These are phyloP conservation scores for Sapria himalayana DNA, from an alignment of 345 rosid genomes.

Conservation along the genomic window DNA sequence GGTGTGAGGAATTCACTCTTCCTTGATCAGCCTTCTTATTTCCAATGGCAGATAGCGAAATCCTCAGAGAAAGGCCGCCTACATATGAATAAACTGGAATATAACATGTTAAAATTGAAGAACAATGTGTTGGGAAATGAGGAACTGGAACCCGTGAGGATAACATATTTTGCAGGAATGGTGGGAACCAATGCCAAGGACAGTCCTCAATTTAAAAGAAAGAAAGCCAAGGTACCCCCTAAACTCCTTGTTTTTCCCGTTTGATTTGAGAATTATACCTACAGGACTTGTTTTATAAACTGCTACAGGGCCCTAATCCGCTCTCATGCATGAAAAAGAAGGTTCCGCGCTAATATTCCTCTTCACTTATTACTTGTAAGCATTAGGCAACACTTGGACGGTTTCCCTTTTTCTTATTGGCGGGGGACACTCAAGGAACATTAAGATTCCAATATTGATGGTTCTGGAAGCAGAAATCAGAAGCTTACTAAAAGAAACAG, in stretches of 20 bases:
- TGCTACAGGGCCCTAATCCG: slow-evolving; percentile 70
- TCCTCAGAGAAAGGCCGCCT: slow-evolving; percentile 36
- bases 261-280: not conserved
- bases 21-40: slow-evolving; percentile 59
- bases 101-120: slow-evolving; percentile 23
- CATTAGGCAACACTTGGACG: too few species aligned
- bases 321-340: slow-evolving; percentile 67
- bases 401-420: too few species aligned
- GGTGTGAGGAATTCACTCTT: slow-evolving; percentile 55
- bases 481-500: too few species aligned
- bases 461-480: too few species aligned
- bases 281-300: slow-evolving; percentile 1
- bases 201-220: slow-evolving; percentile 61
- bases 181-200: slow-evolving; percentile 28
- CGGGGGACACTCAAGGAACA: too few species aligned
- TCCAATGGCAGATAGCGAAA: slow-evolving; percentile 42
- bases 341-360: too few species aligned
- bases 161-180: slow-evolving; percentile 12
- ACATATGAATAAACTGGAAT: slow-evolving; percentile 30
- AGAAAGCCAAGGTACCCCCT: slow-evolving; percentile 42
- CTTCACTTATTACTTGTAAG: too few species aligned
- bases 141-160: slow-evolving; percentile 9
- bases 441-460: too few species aligned
- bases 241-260: not conserved
- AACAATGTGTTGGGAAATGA: slow-evolving; percentile 13